A percentile compares a stretch with the other conserved stretches of the same genome.
Conservation (phyloP, 805 yeast species). For the Hanseniaspora meyeri region DNA sequence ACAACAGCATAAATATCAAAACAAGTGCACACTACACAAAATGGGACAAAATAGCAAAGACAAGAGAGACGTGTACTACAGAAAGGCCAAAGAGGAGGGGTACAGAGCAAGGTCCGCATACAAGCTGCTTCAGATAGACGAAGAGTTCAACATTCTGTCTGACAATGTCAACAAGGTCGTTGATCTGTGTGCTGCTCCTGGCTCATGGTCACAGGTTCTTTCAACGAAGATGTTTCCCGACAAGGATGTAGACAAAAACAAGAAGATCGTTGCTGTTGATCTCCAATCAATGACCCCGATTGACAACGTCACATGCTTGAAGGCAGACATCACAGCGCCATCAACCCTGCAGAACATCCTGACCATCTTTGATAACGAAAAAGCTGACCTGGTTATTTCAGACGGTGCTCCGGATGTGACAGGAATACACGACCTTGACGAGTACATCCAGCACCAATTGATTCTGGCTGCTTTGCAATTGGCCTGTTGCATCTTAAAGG, state of each 20-base stretch:
- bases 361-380: constrained; percentile 75
- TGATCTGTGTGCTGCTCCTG: constrained; percentile 96
- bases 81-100: constrained; percentile 95
- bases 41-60: constrained; percentile 96
- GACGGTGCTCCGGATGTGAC: constrained; percentile 99
- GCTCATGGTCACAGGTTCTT: constrained; percentile 95
- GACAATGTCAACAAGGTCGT: constrained; percentile 69
- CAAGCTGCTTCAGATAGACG: constrained; percentile 79
- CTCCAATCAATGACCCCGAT: constrained; percentile 96
- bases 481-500: constrained; percentile 76
- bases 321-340: constrained; percentile 97
- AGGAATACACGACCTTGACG: constrained; percentile 91
- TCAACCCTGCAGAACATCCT: constrained; percentile 64
- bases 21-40: not conserved
- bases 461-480: constrained; percentile 82
- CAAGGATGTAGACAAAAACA: constrained; percentile 26
- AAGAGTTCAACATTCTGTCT: constrained; percentile 70
- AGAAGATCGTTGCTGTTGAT: constrained; percentile 86
- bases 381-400: constrained; percentile 90
- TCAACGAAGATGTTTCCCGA: constrained; percentile 51
- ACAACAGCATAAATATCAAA: not conserved
- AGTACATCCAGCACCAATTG: constrained; percentile 90
- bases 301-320: constrained; percentile 77
- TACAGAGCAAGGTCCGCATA: constrained; percentile 96
- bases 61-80: constrained; percentile 78